These are phyloP conservation scores for Mucor lusitanicus DNA, from an alignment of 371 early-diverging fungal species.

Conservation along the genomic window DNA sequence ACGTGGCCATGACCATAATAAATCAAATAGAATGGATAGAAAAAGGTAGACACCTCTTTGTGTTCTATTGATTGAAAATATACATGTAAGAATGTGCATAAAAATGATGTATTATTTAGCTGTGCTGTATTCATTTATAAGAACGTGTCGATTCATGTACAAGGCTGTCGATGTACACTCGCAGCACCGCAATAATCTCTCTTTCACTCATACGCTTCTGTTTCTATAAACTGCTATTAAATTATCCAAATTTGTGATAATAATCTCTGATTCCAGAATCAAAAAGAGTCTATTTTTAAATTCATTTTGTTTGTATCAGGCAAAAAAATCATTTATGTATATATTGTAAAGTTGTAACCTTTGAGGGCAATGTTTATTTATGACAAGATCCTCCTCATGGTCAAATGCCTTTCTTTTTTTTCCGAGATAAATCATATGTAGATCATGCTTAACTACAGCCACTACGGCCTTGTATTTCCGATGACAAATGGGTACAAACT, in stretches of 20 bases:
- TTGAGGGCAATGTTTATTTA: not conserved
- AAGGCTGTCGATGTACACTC: not conserved
- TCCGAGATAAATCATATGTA: not conserved
- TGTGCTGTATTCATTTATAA: not conserved
- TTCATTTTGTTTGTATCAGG: not conserved
- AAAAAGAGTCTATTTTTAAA: not conserved
- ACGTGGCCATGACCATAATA: constrained; percentile 1
- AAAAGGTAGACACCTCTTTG: not conserved
- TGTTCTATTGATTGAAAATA: constrained; percentile 3
- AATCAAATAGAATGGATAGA: constrained; percentile 2
- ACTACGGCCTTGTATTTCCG: not conserved
- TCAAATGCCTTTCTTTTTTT: not conserved
- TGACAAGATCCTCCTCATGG: not conserved
- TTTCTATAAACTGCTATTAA: not conserved
- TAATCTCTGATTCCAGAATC: no score
- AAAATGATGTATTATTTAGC: constrained; percentile 1
- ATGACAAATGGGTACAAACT: not conserved
- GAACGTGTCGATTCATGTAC: no score
- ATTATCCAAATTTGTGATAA: not conserved
- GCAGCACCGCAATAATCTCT: no score
- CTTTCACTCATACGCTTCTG: no score
- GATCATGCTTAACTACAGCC: not conserved
- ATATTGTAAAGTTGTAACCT: constrained; percentile 2
- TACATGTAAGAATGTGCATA: constrained; percentile 4
- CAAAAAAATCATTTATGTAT: not conserved